A percentile compares a stretch with the other conserved stretches of the same genome.
Evolutionary conservation across 1,139 yeast species (phyloP).

Genomic region (Taiozyma sp.): DNA sequence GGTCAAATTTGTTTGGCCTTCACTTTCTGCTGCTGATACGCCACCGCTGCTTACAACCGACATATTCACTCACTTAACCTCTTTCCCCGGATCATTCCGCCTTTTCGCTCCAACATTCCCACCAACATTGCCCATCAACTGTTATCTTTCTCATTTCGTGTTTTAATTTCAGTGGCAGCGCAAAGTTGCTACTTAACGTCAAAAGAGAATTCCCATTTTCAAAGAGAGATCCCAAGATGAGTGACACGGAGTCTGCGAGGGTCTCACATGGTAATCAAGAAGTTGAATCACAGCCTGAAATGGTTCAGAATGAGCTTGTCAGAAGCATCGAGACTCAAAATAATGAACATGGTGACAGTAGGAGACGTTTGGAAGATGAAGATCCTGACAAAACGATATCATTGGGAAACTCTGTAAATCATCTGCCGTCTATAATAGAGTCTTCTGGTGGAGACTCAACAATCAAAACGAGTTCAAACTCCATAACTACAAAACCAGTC

Average conservation of each 20-base stretch:
- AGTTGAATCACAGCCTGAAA: background rate
- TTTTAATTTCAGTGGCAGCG: background rate
- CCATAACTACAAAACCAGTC: background rate
- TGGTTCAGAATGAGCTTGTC: background rate
- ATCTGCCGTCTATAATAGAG: background rate
- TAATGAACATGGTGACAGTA: background rate
- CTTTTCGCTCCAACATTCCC: background rate
- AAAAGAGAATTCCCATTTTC: background rate
- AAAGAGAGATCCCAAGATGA: background rate
- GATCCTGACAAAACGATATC: background rate
- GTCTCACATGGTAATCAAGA: background rate
- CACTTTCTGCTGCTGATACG: background rate
- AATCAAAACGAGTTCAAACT: background rate
- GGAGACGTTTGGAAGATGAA: background rate
- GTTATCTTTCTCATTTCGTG: background rate
- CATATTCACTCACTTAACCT: background rate
- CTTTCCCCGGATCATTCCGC: background rate
- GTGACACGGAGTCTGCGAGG: background rate
- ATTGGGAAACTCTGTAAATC: background rate
- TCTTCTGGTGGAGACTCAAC: background rate
- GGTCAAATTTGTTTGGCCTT: no score
- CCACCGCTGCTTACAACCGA: background rate
- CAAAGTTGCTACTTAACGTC: background rate
- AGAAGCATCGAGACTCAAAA: background rate
- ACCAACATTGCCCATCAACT: background rate